These are phyloP conservation scores for Termitomyces sp. DNA, from an alignment of 1,284 basidiomycete genomes.

Conservation along the genomic window DNA sequence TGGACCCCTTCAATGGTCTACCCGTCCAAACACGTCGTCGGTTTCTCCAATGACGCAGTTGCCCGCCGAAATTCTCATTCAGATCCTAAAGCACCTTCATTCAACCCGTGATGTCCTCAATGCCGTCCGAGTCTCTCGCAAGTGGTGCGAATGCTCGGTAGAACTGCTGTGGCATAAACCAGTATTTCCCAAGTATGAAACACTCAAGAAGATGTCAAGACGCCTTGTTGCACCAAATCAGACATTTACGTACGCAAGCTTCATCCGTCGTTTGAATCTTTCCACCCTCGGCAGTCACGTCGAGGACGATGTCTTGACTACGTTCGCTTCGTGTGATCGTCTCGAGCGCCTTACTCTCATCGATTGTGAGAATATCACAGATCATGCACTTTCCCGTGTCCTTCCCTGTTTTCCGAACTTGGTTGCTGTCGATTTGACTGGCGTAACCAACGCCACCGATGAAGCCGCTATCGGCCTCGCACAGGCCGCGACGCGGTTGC, in stretches of 20 bases:
- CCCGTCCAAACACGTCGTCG: conserved; percentile 23
- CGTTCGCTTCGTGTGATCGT: conserved; percentile 73
- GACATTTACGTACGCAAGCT: conserved; percentile 85
- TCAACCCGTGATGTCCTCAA: conserved; percentile 70
- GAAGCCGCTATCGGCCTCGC: conserved; percentile 70
- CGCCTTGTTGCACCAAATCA: conserved; percentile 56
- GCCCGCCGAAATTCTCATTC: conserved; percentile 90
- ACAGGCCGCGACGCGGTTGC: conserved; percentile 67
- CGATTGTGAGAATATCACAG: conserved; percentile 73
- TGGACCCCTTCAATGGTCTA: conserved; percentile 62
- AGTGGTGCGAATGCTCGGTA: conserved; percentile 95
- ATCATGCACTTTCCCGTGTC: conserved; percentile 63
- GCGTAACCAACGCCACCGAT: conserved; percentile 68
- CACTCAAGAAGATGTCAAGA: conserved; percentile 75
- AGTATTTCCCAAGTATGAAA: conserved; percentile 63
- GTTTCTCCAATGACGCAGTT: conserved; percentile 53
- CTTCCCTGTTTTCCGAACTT: conserved; percentile 72
- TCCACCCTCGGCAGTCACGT: conserved; percentile 69
- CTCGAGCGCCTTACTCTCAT: conserved; percentile 92
- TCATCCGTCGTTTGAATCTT: conserved; percentile 92
- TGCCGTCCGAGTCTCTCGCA: conserved; percentile 79
- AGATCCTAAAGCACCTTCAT: conserved; percentile 85
- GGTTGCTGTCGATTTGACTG: conserved; percentile 86
- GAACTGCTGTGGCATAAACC: conserved; percentile 96
- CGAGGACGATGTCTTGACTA: conserved; percentile 73